These are phyloP conservation scores for Citrus sinensis DNA, from an alignment of 345 rosid genomes.

Conservation along the genomic window DVS_A1.0 CM039163.1:45751501-45752000, in stretches of 20 bases:
- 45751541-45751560: too few relatives aligned
- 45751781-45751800: neutral
- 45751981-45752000: too few relatives aligned
- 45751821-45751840: neutral
- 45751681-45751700: too few relatives aligned
- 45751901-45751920: neutral
- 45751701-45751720: neutral
- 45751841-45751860: neutral
- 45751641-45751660: neutral
- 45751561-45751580: neutral
- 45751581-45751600: neutral
- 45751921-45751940: too few relatives aligned
- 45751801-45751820: neutral
- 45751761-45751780: neutral
- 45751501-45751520: neutral
- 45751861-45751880: neutral
- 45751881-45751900: neutral
- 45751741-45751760: neutral
- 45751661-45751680: neutral
- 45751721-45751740: neutral
- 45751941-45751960: too few relatives aligned
- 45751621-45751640: neutral
- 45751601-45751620: neutral
- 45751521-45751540: neutral
- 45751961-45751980: too few relatives aligned